Base-by-base conservation (phyloP, 2,329 filamentous ascomycete species). In the Calonectria crousiana region DNA sequence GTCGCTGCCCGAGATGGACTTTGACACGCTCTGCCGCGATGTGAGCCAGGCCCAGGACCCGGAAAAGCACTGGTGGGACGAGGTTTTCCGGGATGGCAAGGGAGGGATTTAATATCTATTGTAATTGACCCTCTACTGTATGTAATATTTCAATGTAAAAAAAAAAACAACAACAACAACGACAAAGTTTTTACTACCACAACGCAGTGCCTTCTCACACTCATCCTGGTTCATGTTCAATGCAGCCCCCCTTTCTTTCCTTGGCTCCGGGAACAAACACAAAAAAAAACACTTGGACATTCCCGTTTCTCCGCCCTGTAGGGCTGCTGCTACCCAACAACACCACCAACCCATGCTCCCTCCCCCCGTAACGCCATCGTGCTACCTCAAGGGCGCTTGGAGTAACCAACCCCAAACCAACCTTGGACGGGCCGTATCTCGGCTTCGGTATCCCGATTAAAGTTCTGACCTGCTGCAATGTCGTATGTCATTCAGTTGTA, bases 401-500 rank as follows among this genome's bases (percentile, higher is more conserved):
- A 47, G 20, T 47, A n/a, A n/a, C 41, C 41, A 47, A n/a, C 41
- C 8, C 41, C 20, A n/a, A 10, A 11, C 41, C 41, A 47, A 11
- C 18, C 9, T 20, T 47, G 41, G 41, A n/a, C 1, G 18, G 18
- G 14, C 14, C n/a, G 6, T 53, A 41, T 60, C 34, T 60, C 56
- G 56, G 34, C 8, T 28, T 18, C 56, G 36, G 23, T 20, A 41
- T 41, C 30, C 36, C 56, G 13, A 16, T 41, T 62, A 62, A 18
- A 62, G 56, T 62, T 62, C 56, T 62, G 23, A 62, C 56, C 38
- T 38, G 56, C 56, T 26, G 56, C 36, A 18, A 41, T 62, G 56
- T 62, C 56, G 56, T 62, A 62, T 41, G 56, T 62, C 56, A 60
- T 41, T 38, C 26, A 60, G 56, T 60, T 60, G 26, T 23, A 38